phyloP scores from a whole-genome alignment of 768 basidiomycete species.

The Chiua virens region DNA sequence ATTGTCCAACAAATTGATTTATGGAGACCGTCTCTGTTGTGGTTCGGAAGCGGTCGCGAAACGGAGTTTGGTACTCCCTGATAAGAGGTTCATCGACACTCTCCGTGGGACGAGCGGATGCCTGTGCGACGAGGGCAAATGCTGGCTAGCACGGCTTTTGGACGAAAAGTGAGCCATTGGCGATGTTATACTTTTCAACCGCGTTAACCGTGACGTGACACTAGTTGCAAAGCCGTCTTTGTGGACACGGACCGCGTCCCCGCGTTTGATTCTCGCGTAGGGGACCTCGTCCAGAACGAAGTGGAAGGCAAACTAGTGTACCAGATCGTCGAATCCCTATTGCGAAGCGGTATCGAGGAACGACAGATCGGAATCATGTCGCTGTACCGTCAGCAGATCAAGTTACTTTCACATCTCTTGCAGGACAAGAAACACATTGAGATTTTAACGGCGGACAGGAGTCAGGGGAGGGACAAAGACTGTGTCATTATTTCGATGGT shows the following conservation, averaged over 20 bases:
- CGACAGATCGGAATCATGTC: slow-evolving; percentile 87
- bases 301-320: slow-evolving; percentile 69
- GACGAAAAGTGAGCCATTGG: slow-evolving; percentile 53
- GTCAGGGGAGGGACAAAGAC: slow-evolving; percentile 95
- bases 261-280: slow-evolving; percentile 76
- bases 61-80: slow-evolving; percentile 54
- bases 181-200: too few species aligned
- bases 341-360: slow-evolving; percentile 61
- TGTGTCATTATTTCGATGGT: slow-evolving; percentile 93
- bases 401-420: slow-evolving; percentile 73
- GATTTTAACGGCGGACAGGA: slow-evolving; percentile 88
- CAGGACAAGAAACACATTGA: slow-evolving; percentile 61
- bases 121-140: slow-evolving; percentile 39
- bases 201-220: not conserved
- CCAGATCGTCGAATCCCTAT: slow-evolving; percentile 67
- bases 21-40: slow-evolving; percentile 72
- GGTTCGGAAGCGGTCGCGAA: slow-evolving; percentile 73
- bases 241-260: slow-evolving; percentile 89
- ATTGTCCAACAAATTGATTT: slow-evolving; percentile 85
- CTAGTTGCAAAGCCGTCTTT: slow-evolving; percentile 84
- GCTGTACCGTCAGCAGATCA: slow-evolving; percentile 93
- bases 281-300: slow-evolving; percentile 89
- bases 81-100: slow-evolving; percentile 40
- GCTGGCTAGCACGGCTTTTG: slow-evolving; percentile 73
- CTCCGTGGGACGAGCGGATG: slow-evolving; percentile 40